These are phyloP conservation scores for Canavalia gladiata DNA, from an alignment of 306 rosid species.

Conservation along the genomic window DNA sequence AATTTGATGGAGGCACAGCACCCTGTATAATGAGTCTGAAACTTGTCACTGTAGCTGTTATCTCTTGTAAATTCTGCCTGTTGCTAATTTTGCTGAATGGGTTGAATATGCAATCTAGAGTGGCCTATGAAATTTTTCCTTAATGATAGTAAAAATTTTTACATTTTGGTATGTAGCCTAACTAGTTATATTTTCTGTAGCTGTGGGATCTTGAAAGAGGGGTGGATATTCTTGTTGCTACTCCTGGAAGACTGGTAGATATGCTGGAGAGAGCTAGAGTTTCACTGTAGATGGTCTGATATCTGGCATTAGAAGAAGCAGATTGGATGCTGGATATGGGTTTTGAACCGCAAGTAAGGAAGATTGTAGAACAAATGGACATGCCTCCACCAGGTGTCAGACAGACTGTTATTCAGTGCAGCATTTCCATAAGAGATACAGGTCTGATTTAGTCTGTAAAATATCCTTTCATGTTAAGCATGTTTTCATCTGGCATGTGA, in stretches of 20 bases:
- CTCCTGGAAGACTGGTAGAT: constrained; percentile 93
- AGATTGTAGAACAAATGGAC: constrained; percentile 82
- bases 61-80: background rate
- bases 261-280: constrained; percentile 85
- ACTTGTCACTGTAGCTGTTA: background rate
- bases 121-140: constrained; percentile 2
- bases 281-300: constrained; percentile 75
- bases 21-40: background rate
- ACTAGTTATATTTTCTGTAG: constrained; percentile 56
- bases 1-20: background rate
- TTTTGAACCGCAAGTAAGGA: constrained; percentile 83
- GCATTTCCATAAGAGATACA: constrained; percentile 86
- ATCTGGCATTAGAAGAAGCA: constrained; percentile 84
- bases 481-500: background rate
- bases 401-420: constrained; percentile 85
- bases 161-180: constrained; percentile 29
- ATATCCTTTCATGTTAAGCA: constrained; percentile 14
- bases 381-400: constrained; percentile 82
- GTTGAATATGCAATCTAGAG: constrained; percentile 19
- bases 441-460: constrained; percentile 51
- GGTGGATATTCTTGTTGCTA: constrained; percentile 88
- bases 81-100: background rate
- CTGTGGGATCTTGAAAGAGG: constrained; percentile 85
- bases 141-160: background rate
- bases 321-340: constrained; percentile 90